A percentile compares a stretch with the other conserved stretches of the same genome.
These are phyloP conservation scores for Trametes versicolor DNA, from an alignment of 1,284 basidiomycete genomes.

Conservation along the genomic window DNA sequence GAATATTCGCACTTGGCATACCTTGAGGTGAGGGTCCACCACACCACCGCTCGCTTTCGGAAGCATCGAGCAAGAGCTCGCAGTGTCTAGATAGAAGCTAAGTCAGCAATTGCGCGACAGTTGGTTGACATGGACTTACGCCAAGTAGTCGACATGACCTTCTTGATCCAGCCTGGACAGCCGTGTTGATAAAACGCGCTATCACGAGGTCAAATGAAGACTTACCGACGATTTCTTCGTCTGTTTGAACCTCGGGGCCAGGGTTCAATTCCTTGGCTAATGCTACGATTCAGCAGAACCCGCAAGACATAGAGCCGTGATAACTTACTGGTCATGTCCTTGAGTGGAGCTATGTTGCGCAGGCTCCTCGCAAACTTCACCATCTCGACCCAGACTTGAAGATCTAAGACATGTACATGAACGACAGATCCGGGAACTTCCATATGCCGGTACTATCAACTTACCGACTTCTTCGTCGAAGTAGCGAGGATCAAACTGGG, in stretches of 20 bases:
- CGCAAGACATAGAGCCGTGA: too few relatives aligned
- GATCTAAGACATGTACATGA: slow-evolving; percentile 39
- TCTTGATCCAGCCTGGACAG: slow-evolving; percentile 40
- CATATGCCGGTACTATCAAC: slow-evolving; percentile 23
- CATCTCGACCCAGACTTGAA: slow-evolving; percentile 56
- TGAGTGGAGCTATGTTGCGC: slow-evolving; percentile 53
- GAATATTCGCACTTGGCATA: slow-evolving; percentile 32
- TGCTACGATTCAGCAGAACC: slow-evolving; percentile 25
- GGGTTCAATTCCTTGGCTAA: slow-evolving; percentile 48
- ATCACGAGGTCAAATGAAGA: background rate
- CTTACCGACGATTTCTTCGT: slow-evolving; percentile 40
- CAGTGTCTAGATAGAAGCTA: slow-evolving; percentile 37
- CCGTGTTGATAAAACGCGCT: background rate
- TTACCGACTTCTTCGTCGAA: slow-evolving; percentile 59
- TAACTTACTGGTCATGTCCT: slow-evolving; percentile 41
- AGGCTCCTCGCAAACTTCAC: slow-evolving; percentile 59
- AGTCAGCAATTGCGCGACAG: background rate
- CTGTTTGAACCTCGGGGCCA: slow-evolving; percentile 44
- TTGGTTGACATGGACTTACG: slow-evolving; percentile 32
- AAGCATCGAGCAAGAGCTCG: slow-evolving; percentile 44
- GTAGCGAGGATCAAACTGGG: slow-evolving; percentile 58
- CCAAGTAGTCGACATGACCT: slow-evolving; percentile 39
- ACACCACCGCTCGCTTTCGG: slow-evolving; percentile 41
- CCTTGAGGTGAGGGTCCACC: slow-evolving; percentile 43
- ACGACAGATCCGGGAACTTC: background rate